Evolutionary conservation across 2,329 filamentous ascomycete species (phyloP).

Genomic region (Colletotrichum noveboracense): DNA sequence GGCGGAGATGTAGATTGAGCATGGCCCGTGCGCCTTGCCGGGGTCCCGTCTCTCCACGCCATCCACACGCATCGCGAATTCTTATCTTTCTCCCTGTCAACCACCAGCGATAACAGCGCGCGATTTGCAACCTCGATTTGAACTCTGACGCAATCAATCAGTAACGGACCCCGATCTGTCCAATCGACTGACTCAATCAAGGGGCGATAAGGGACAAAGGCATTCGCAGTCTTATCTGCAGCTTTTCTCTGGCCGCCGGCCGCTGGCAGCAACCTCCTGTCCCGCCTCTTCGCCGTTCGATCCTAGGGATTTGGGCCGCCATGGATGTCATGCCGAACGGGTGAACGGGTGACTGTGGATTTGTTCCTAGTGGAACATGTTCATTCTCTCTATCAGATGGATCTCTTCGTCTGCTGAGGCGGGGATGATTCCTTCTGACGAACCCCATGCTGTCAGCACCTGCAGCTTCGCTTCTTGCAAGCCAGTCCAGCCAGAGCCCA

Average conservation of each 20-base stretch:
- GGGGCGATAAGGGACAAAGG: background rate
- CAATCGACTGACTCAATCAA: background rate
- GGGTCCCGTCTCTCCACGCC: conserved; percentile 9
- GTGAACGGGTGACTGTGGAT: background rate
- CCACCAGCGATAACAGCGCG: background rate
- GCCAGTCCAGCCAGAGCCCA: background rate
- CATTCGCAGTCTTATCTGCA: background rate
- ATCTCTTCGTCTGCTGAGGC: background rate
- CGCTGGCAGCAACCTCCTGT: background rate
- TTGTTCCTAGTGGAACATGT: background rate
- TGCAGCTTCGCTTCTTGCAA: background rate
- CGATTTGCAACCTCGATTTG: conserved; percentile 5
- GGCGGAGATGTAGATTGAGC: conserved; percentile 2
- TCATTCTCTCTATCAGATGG: background rate
- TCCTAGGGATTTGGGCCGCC: background rate
- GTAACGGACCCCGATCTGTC: background rate
- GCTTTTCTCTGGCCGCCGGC: conserved; percentile 10
- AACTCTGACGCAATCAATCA: background rate
- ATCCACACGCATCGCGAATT: conserved; percentile 17
- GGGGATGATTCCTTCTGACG: background rate
- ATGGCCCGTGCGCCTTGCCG: background rate
- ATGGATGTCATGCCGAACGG: background rate
- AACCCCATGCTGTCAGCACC: background rate
- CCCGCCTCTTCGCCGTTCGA: background rate
- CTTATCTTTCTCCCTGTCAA: conserved; percentile 19